Conservation (phyloP, 2,329 filamentous ascomycete genomes). For the Nothophaeocryptopus gaeumannii region DNA sequence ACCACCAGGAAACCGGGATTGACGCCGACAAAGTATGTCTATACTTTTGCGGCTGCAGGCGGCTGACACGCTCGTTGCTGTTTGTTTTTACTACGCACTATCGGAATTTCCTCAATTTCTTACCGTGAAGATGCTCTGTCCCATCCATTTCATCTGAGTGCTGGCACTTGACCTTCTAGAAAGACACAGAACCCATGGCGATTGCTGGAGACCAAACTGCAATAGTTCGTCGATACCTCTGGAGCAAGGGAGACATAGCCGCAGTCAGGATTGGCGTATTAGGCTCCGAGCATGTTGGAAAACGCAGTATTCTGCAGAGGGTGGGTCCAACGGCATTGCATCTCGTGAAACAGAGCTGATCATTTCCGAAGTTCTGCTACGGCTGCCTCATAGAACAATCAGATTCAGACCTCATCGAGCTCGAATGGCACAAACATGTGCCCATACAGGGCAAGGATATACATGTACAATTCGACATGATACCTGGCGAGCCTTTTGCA, state of each 20-base stretch:
- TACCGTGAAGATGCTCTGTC: too few species aligned
- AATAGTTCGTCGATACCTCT: conserved; percentile 11
- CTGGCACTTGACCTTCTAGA: too few species aligned
- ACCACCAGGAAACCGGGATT: too few species aligned
- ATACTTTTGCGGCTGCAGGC: too few species aligned
- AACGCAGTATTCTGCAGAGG: conserved; percentile 12
- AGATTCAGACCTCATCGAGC: conserved; percentile 4
- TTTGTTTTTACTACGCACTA: too few species aligned
- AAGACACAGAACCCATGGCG: conserved; percentile 1
- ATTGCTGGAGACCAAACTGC: conserved; percentile 8
- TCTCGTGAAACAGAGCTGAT: background rate
- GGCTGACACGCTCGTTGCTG: too few species aligned
- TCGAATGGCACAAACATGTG: conserved; percentile 16
- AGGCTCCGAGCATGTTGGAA: conserved; percentile 10
- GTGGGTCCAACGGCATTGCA: background rate
- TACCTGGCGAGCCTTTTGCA: background rate
- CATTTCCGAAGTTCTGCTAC: conserved; percentile 9
- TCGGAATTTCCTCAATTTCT: too few species aligned
- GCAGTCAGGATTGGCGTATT: conserved; percentile 12
- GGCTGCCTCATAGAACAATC: conserved; percentile 8
- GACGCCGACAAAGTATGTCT: too few species aligned
- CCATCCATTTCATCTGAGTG: too few species aligned
- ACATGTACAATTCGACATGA: conserved; percentile 12
- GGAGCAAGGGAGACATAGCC: conserved; percentile 9
- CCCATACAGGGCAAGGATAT: conserved; percentile 12